Base-by-base conservation (phyloP, 331 rosid species). In the Saraca asoca region DNA sequence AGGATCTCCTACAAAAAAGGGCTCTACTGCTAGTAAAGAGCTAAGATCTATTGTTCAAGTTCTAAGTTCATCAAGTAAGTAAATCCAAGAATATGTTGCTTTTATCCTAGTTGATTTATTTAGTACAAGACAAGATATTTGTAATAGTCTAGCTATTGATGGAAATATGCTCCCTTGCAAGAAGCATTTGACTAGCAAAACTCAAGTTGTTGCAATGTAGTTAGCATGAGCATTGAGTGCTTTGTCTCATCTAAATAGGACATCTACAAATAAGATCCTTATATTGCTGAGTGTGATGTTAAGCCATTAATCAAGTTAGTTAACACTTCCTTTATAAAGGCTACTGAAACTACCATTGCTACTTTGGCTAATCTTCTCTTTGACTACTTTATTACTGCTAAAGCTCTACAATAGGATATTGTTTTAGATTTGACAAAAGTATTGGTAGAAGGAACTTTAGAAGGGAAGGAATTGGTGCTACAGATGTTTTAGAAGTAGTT, bases 211-310 rank as follows among this genome's bases (percentile, higher is more conserved):
- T 76, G 97, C 96, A 58, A 90, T 90, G 56, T 97, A 93, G 73
- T 90, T 91, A 51, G 98, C 96, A 71, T 83, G 98, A 72, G 98
- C 86, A 16, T 69, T 93, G 79, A 85, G 88, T 81, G 96, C 95
- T 78, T 80, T 93, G 62, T 85, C 95, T 33, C 87, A 87, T 67
- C 96, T 94, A 59, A 87, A 69, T 64, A 88, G 86, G 82, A 70
- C 78, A 80, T 74, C 90, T 60, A 70, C 68, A 35, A 79, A 79
- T 76, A 87, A 76, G 79, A 82, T 85, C 84, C 82, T 59, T 82
- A 84, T 80, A 75, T 93, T 76, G 78, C 87, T 58, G 87, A 81
- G 75, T 95, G 93, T 64, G 96, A 93, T 56, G 85, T 90, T 33
- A 80, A 81, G 64, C 98, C 91, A 61, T 85, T 93, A 67, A 87